These are phyloP conservation scores for Dioszegia aurantiaca DNA, from an alignment of 768 basidiomycete species.

Conservation along the genomic window DNA sequence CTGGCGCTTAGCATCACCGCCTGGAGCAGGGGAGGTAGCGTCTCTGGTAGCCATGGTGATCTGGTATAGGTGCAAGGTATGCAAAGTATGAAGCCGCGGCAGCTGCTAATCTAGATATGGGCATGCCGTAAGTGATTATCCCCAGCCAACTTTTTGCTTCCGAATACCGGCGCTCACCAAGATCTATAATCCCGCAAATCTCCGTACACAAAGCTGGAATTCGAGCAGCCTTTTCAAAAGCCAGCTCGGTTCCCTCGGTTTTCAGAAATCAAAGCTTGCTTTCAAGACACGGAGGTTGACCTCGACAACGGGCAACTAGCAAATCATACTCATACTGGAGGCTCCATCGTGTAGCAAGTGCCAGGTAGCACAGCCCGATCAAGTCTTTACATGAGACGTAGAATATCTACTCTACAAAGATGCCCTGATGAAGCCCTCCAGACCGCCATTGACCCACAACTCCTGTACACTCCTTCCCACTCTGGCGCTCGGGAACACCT, in stretches of 20 bases:
- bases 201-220: not conserved
- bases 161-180: not conserved
- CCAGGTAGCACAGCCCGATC: too few species aligned
- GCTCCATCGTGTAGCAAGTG: too few species aligned
- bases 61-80: too few species aligned
- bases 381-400: not conserved
- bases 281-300: too few species aligned
- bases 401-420: constrained; percentile 31
- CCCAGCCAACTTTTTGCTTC: not conserved
- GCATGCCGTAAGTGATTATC: not conserved
- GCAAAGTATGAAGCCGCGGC: too few species aligned
- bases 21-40: constrained; percentile 30
- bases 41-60: constrained; percentile 3
- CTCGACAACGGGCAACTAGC: too few species aligned
- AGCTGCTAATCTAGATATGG: too few species aligned
- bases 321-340: too few species aligned
- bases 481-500: constrained; percentile 64
- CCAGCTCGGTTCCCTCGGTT: too few species aligned
- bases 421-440: constrained; percentile 78
- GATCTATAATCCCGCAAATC: not conserved
- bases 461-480: constrained; percentile 96
- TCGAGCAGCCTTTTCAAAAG: too few species aligned
- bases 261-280: too few species aligned
- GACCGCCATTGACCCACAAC: constrained; percentile 89
- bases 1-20: constrained; percentile 44